phyloP scores from a whole-genome alignment of 768 basidiomycete species.

The Fibroporia radiculosa region DNA sequence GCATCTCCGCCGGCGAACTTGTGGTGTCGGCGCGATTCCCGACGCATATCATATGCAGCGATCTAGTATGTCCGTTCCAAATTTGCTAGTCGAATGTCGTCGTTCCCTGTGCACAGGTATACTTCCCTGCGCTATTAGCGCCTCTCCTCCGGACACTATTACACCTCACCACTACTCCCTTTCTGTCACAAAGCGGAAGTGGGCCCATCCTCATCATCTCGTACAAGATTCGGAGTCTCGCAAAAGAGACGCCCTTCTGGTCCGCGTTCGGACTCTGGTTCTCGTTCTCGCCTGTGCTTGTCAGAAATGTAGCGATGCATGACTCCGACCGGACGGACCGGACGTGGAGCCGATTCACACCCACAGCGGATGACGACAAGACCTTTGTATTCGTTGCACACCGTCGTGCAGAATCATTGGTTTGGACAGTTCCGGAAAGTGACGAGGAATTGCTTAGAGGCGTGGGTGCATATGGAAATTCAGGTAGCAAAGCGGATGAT shows the following conservation, averaged over 20 bases:
- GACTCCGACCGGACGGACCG: neutral
- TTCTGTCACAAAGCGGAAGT: slow-evolving; percentile 15
- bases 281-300: slow-evolving; percentile 44
- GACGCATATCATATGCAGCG: slow-evolving; percentile 77
- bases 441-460: slow-evolving; percentile 55
- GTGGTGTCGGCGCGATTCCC: slow-evolving; percentile 19
- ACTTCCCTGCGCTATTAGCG: slow-evolving; percentile 77
- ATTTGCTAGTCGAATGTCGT: neutral
- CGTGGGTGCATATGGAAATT: slow-evolving; percentile 40
- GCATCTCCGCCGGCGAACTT: neutral
- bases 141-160: slow-evolving; percentile 71
- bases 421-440: slow-evolving; percentile 42
- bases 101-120: slow-evolving; percentile 43
- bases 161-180: slow-evolving; percentile 54
- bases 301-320: slow-evolving; percentile 3
- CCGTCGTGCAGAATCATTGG: slow-evolving; percentile 49
- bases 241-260: slow-evolving; percentile 75
- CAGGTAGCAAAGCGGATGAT: slow-evolving; percentile 47
- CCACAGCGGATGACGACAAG: slow-evolving; percentile 18
- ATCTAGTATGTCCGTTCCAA: slow-evolving; percentile 51
- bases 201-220: slow-evolving; percentile 47
- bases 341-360: slow-evolving; percentile 17
- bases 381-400: slow-evolving; percentile 57
- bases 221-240: slow-evolving; percentile 67
- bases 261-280: slow-evolving; percentile 77